Base-by-base conservation (phyloP, 768 basidiomycete species). In the Rhodotorula kratochvilovae region DNA sequence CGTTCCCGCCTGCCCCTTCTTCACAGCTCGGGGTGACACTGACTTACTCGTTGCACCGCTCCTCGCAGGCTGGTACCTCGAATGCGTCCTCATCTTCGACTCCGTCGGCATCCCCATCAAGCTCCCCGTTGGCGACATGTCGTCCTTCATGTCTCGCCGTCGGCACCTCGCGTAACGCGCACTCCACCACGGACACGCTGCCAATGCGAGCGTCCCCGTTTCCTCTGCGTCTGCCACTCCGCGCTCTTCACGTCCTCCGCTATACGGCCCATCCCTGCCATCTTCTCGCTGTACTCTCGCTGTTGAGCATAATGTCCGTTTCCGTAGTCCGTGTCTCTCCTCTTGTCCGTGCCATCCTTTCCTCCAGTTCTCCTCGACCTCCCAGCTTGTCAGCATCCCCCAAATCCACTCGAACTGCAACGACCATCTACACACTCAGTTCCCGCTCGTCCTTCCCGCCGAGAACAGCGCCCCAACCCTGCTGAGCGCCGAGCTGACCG, bases 111-210 rank as follows among this genome's bases (percentile, higher is more conserved):
- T 76, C 33, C 77, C 77, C 3, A 54, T 78, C 68, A 55, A 70
- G 19, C 71, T 79, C 19, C 77, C 78, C 13, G 63, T 79, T 10
- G 77, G 77, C 56, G 78, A 79, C 65, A 58, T 78, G n/a, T 76
- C 75, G 25, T 61, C 50, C 45, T 75, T 77, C 67, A 35, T n/a
- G 29, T 23, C 42, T 16, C 51, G 63, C 53, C 51, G 54, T 5
- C 42, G 54, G 29, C 39, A 43, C 42, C 31, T 31, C 13, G 63
- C 55, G 11, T 64, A 27, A 21, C 6, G 39, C 39, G 51, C 27
- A 11, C 50, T 3, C 7, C n/a, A 12, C 13, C n/a, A 1, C 15
- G n/a, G n/a, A 29, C 51, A 46, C 7, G 17, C 45, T 19, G 3
- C 2, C 25, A 2, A 27, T 12, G 13, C n/a, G 27, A 13, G 13